These are phyloP conservation scores for Hirschfeldia incana DNA, from an alignment of 345 rosid species.

Conservation along the genomic window DNA sequence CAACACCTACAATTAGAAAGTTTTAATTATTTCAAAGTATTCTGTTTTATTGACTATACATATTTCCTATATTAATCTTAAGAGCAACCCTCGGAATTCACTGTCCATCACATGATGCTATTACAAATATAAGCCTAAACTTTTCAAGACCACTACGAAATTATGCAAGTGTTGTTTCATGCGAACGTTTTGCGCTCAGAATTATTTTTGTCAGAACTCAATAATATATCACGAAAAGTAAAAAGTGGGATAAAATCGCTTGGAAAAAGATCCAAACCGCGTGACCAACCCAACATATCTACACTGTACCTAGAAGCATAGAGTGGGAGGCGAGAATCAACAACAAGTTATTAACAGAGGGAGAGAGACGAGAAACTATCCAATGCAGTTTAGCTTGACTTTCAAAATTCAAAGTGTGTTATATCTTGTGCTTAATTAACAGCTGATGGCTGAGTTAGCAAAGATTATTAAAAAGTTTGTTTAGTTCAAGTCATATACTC, in stretches of 20 bases:
- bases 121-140: background rate
- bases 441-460: background rate
- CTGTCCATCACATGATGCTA: background rate
- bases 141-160: background rate
- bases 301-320: conserved; percentile 18
- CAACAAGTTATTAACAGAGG: background rate
- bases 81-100: background rate
- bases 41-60: background rate
- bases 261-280: conserved; percentile 11
- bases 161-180: background rate
- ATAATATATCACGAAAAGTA: background rate
- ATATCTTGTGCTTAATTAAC: background rate
- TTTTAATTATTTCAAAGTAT: background rate
- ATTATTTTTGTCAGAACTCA: background rate
- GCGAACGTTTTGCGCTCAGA: background rate
- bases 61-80: background rate
- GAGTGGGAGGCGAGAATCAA: background rate
- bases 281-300: conserved; percentile 40
- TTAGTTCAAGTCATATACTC: background rate
- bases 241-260: background rate
- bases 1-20: conserved; percentile 12
- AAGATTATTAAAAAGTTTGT: background rate
- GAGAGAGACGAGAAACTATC: background rate
- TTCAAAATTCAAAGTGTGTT: background rate
- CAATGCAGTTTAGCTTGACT: background rate